These are phyloP conservation scores for Kitagawia praeruptora DNA, from an alignment of 129 eudicot genomes.

Conservation along the genomic window DNA sequence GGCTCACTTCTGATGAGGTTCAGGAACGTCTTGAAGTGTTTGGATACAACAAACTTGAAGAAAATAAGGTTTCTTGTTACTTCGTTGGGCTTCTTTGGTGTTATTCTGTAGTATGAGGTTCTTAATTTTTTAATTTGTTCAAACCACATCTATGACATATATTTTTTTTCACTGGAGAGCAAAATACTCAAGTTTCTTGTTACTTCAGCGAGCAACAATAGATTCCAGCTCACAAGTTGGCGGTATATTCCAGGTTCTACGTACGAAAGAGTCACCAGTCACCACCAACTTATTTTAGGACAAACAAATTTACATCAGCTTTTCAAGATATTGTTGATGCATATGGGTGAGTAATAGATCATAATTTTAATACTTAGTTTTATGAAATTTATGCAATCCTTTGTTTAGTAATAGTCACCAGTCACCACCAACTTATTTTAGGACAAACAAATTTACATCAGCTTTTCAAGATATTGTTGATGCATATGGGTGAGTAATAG, in stretches of 20 bases:
- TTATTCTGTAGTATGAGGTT: not conserved
- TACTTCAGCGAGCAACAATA: conserved; percentile 57
- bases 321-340: conserved; percentile 97
- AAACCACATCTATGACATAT: not conserved
- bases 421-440: conserved; percentile 93
- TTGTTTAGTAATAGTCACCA: not conserved
- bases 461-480: conserved; percentile 93
- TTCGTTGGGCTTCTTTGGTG: conserved; percentile 1
- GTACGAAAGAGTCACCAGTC: conserved; percentile 66
- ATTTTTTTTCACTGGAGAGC: conserved; percentile 25
- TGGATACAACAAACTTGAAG: conserved; percentile 55
- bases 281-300: conserved; percentile 88
- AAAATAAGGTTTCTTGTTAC: conserved; percentile 34
- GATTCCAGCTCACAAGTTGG: conserved; percentile 93
- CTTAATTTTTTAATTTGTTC: conserved; percentile 2
- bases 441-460: conserved; percentile 83
- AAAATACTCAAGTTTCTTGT: conserved; percentile 48
- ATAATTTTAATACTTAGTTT: not conserved
- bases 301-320: conserved; percentile 85
- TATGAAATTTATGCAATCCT: not conserved
- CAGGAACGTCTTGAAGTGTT: conserved; percentile 45
- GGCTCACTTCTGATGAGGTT: conserved; percentile 47
- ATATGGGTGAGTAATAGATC: conserved; percentile 65
- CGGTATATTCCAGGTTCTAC: conserved; percentile 80
- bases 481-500: conserved; percentile 85